These are phyloP conservation scores for Alnus glutinosa DNA, from an alignment of 306 rosid genomes.

Conservation along the genomic window DNA sequence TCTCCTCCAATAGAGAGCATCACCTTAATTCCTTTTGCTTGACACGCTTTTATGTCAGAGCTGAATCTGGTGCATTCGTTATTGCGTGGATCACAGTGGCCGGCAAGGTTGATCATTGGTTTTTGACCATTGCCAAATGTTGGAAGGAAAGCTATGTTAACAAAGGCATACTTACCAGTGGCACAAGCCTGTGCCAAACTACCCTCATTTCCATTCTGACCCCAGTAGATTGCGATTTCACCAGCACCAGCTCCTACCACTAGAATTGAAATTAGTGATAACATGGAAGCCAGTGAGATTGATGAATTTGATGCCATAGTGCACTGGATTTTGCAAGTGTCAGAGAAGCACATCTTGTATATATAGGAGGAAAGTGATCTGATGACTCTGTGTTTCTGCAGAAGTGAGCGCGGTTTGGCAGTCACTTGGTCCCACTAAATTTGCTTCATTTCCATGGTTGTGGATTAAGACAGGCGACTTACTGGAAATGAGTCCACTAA, in stretches of 20 bases:
- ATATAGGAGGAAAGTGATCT: not conserved
- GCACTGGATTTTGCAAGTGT: not conserved
- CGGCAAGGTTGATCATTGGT: slow-evolving; percentile 44
- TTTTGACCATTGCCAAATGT: slow-evolving; percentile 52
- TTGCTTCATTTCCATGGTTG: not conserved
- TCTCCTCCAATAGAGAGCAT: slow-evolving; percentile 63
- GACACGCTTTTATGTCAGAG: slow-evolving; percentile 45
- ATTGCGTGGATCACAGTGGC: slow-evolving; percentile 51
- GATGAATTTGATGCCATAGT: slow-evolving; percentile 32
- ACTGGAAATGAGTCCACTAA: not conserved
- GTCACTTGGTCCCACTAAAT: too few relatives aligned
- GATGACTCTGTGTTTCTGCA: not conserved
- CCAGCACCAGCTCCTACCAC: not conserved
- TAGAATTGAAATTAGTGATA: slow-evolving; percentile 18
- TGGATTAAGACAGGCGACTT: not conserved
- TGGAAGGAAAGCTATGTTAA: slow-evolving; percentile 46
- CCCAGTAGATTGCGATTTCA: slow-evolving; percentile 51
- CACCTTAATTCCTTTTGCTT: slow-evolving; percentile 48
- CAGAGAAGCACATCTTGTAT: not conserved
- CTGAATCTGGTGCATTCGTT: slow-evolving; percentile 42
- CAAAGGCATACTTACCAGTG: slow-evolving; percentile 46
- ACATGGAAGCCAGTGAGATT: slow-evolving; percentile 23
- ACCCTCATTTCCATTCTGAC: slow-evolving; percentile 52
- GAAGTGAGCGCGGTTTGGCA: not conserved
- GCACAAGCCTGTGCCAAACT: slow-evolving; percentile 52